phyloP scores from a whole-genome alignment of 495 filamentous ascomycete species.

The Cetradonia linearis region DNA sequence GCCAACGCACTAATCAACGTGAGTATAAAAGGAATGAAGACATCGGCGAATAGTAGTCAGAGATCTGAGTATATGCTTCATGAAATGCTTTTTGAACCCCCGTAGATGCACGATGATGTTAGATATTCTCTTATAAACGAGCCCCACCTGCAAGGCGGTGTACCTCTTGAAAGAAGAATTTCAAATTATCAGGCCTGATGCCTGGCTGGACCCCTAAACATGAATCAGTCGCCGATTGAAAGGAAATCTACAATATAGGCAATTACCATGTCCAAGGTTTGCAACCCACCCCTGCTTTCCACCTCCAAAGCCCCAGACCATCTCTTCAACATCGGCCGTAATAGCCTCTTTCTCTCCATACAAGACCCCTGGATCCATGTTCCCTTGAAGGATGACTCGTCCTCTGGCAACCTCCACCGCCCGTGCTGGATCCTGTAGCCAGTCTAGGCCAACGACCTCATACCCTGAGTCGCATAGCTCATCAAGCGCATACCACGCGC shows the following conservation, averaged over 20 bases:
- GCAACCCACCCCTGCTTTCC: slow-evolving; percentile 85
- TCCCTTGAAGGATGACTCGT: slow-evolving; percentile 78
- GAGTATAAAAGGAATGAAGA: slow-evolving; percentile 55
- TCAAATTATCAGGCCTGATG: slow-evolving; percentile 84
- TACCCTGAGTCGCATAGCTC: slow-evolving; percentile 80
- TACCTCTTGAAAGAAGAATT: slow-evolving; percentile 88
- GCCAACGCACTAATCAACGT: neutral
- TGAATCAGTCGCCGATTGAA: slow-evolving; percentile 14
- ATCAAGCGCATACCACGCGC: slow-evolving; percentile 93
- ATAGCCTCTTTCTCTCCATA: slow-evolving; percentile 78
- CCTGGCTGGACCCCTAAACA: slow-evolving; percentile 73
- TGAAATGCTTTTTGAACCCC: neutral
- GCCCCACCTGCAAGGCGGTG: slow-evolving; percentile 41
- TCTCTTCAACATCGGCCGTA: slow-evolving; percentile 63
- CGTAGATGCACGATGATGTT: neutral
- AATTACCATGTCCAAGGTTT: slow-evolving; percentile 78
- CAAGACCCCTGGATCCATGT: slow-evolving; percentile 86
- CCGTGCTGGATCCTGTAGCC: slow-evolving; percentile 82
- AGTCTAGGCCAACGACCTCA: slow-evolving; percentile 87
- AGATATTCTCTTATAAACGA: neutral
- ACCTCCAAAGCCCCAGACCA: slow-evolving; percentile 77
- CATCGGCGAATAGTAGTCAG: slow-evolving; percentile 47
- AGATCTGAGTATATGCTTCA: neutral
- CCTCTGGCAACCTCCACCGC: slow-evolving; percentile 66
- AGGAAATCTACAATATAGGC: neutral